Conservation (phyloP, 2,329 filamentous ascomycete genomes). For the Ceratocystiopsis sp. region DNA sequence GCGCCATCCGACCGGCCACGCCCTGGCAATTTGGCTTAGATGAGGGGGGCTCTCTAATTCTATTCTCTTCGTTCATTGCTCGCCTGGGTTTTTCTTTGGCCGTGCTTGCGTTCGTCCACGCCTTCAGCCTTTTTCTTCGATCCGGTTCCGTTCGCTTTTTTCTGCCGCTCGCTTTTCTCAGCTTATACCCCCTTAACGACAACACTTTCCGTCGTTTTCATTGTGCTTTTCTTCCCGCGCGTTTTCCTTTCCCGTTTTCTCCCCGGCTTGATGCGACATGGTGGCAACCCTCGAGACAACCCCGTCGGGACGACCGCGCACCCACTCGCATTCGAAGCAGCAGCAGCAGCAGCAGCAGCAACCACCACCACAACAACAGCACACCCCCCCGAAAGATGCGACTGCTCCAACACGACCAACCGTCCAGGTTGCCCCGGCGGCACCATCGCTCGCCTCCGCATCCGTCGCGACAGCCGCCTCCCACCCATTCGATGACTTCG, state of each 20-base stretch:
- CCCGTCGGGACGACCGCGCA: neutral
- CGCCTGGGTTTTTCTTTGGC: too few species aligned
- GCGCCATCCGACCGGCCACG: too few species aligned
- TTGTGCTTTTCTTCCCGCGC: neutral
- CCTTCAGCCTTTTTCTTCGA: too few species aligned
- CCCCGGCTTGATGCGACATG: neutral
- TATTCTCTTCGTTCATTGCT: too few species aligned
- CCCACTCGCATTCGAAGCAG: neutral
- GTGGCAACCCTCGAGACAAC: neutral
- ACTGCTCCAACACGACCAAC: neutral
- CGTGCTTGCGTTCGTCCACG: too few species aligned
- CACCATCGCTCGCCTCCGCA: neutral
- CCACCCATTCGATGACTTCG: conserved; percentile 9
- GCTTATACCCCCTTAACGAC: neutral
- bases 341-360: neutral
- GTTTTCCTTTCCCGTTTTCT: too few species aligned
- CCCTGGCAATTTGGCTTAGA: too few species aligned
- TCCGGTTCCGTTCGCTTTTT: too few species aligned
- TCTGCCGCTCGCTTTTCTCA: too few species aligned
- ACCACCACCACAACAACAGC: too few species aligned
- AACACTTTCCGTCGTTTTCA: neutral
- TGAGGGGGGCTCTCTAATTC: too few species aligned
- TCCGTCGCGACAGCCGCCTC: neutral
- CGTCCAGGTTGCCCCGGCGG: neutral
- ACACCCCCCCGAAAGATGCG: too few species aligned